phyloP scores from a whole-genome alignment of 768 basidiomycete species.

The Xerocomellus dryophilus region DNA sequence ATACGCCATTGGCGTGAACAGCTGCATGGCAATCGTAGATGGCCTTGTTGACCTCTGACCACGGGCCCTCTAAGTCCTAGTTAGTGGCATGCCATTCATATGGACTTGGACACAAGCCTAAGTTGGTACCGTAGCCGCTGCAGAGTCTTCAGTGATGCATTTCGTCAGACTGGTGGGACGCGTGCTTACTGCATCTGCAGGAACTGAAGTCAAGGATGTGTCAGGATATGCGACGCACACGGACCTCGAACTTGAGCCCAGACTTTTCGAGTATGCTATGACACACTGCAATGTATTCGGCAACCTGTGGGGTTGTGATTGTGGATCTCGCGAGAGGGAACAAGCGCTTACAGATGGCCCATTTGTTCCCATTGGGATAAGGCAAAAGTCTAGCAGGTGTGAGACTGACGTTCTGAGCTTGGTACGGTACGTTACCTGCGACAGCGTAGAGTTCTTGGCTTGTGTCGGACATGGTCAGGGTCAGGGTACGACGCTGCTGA shows the following conservation, averaged over 20 bases:
- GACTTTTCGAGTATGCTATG: conserved; percentile 79
- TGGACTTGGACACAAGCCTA: conserved; percentile 45
- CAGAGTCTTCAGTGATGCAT: conserved; percentile 29
- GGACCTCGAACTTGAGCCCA: conserved; percentile 80
- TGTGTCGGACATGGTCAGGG: conserved; percentile 13
- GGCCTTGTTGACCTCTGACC: conserved; percentile 77
- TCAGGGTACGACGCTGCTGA: not conserved
- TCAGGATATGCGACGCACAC: conserved; percentile 10
- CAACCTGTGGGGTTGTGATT: conserved; percentile 45
- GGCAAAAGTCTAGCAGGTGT: conserved; percentile 67
- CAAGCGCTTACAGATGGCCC: conserved; percentile 59
- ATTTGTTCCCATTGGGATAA: conserved; percentile 80
- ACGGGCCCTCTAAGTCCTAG: conserved; percentile 63
- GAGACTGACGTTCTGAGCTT: not conserved
- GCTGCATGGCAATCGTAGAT: conserved; percentile 91
- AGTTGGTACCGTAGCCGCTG: conserved; percentile 90
- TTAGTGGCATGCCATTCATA: conserved; percentile 1
- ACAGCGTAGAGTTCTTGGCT: conserved; percentile 65
- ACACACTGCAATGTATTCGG: conserved; percentile 77
- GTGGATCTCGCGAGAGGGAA: conserved; percentile 1
- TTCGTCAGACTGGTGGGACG: conserved; percentile 20
- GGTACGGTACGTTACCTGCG: conserved; percentile 49
- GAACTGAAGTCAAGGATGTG: not conserved
- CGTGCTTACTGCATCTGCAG: conserved; percentile 39
- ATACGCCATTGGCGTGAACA: conserved; percentile 72